Conservation (phyloP, 306 rosid species). For the Malus asiatica region DNA sequence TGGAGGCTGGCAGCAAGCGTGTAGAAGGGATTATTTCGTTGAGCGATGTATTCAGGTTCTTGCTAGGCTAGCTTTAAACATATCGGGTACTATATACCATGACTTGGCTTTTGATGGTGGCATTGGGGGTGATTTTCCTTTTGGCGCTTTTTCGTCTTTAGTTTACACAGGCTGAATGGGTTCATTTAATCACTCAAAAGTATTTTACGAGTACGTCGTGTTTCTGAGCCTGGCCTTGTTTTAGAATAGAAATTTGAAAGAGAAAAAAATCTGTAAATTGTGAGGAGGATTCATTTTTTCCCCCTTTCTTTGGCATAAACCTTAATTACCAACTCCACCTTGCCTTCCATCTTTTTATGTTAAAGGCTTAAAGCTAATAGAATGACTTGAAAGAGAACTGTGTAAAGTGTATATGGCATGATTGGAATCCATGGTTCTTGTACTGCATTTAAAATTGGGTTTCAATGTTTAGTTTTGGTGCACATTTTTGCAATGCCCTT, state of each 20-base stretch:
- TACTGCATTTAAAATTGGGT: slow-evolving; percentile 18
- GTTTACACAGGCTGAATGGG: slow-evolving; percentile 10
- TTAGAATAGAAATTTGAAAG: slow-evolving; percentile 42
- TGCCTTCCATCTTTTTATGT: slow-evolving; percentile 30
- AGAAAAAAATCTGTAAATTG: slow-evolving; percentile 48
- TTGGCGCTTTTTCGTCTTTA: background rate
- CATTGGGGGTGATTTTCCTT: slow-evolving; percentile 1
- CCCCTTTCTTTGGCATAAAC: slow-evolving; percentile 17
- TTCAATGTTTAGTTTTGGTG: background rate
- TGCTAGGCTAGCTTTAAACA: slow-evolving; percentile 46
- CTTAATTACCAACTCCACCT: slow-evolving; percentile 18
- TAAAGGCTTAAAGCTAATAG: slow-evolving; percentile 20
- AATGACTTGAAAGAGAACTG: slow-evolving; percentile 8
- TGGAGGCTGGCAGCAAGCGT: slow-evolving; percentile 89
- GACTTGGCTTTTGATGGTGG: slow-evolving; percentile 8
- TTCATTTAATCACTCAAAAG: slow-evolving; percentile 18
- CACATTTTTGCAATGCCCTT: background rate
- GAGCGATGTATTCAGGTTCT: slow-evolving; percentile 73
- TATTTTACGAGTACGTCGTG: slow-evolving; percentile 19
- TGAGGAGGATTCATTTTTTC: slow-evolving; percentile 37
- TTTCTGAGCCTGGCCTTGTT: slow-evolving; percentile 21
- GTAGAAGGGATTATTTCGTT: slow-evolving; percentile 79
- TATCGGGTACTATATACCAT: slow-evolving; percentile 7
- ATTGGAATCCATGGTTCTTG: slow-evolving; percentile 1
- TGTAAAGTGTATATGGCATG: background rate